A percentile compares a stretch with the other conserved stretches of the same genome.
phyloP scores from a whole-genome alignment of 345 rosid species.

The Moringa oleifera region DNA sequence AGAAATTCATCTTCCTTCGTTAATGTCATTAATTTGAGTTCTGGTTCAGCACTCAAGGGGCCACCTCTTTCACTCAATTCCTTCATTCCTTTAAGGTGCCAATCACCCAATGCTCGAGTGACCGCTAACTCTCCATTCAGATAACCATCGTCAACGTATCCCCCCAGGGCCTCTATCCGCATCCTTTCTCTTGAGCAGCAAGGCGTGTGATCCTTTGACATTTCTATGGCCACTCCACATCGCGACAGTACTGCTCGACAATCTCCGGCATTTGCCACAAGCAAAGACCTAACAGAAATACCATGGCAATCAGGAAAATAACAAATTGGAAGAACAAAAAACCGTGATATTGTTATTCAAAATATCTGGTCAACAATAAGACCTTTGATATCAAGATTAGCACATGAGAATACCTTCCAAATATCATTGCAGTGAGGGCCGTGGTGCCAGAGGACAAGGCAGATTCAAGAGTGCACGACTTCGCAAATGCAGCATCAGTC shows the following conservation, averaged over 20 bases:
- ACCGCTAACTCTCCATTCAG: slow-evolving; percentile 63
- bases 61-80: slow-evolving; percentile 32
- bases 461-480: slow-evolving; percentile 45
- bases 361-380: too few species aligned
- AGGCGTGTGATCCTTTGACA: slow-evolving; percentile 80
- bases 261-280: slow-evolving; percentile 95
- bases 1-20: slow-evolving; percentile 77
- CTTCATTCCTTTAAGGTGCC: slow-evolving; percentile 74
- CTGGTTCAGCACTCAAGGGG: slow-evolving; percentile 81
- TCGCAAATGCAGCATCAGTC: slow-evolving; percentile 67
- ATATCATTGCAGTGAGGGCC: slow-evolving; percentile 74
- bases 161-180: slow-evolving; percentile 66
- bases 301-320: neutral
- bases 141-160: slow-evolving; percentile 56
- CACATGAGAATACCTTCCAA: slow-evolving; percentile 86
- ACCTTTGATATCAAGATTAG: too few species aligned
- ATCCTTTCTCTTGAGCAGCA: slow-evolving; percentile 46
- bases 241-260: slow-evolving; percentile 78
- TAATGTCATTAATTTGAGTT: slow-evolving; percentile 50
- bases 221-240: slow-evolving; percentile 52
- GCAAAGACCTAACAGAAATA: slow-evolving; percentile 43
- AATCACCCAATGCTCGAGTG: slow-evolving; percentile 78
- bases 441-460: slow-evolving; percentile 76
- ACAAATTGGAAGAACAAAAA: neutral
- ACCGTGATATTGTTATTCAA: too few species aligned